These are phyloP conservation scores for Ceratobasidium sp. DNA, from an alignment of 1,284 basidiomycete species.

Conservation along the genomic window DNA sequence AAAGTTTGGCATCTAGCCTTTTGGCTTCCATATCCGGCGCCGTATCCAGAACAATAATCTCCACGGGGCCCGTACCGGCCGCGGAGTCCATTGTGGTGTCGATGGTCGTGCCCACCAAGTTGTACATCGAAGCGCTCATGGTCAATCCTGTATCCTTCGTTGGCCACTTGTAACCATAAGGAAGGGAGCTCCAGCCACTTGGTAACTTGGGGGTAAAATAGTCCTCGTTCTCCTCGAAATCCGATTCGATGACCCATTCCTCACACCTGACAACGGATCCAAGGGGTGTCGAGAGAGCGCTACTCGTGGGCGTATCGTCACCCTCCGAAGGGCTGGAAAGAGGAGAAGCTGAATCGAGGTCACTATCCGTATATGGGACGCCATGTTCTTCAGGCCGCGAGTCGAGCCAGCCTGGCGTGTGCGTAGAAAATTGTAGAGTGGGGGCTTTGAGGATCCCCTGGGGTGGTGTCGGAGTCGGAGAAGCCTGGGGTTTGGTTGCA, in stretches of 20 bases:
- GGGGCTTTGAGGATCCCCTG: conserved; percentile 14
- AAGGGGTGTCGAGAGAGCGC: not conserved
- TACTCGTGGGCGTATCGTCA: not conserved
- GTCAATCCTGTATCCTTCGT: not conserved
- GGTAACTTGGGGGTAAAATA: not conserved
- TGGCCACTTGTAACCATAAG: not conserved
- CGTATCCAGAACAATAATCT: no score
- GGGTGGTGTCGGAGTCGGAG: not conserved
- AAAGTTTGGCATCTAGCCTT: no score
- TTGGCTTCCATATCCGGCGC: no score
- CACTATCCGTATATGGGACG: not conserved
- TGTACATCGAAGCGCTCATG: no score
- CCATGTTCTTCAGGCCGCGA: not conserved
- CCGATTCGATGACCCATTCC: not conserved
- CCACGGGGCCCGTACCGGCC: no score
- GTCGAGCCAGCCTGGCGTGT: not conserved
- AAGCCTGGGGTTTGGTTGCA: not conserved
- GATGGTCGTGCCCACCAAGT: no score
- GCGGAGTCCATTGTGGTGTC: no score
- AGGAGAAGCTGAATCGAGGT: not conserved
- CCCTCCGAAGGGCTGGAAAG: not conserved
- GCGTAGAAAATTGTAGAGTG: not conserved
- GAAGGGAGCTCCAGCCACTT: not conserved
- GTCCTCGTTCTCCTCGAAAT: not conserved
- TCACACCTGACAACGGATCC: not conserved